A percentile compares a stretch with the other conserved stretches of the same genome.
Conservation (phyloP, 2,329 filamentous ascomycete genomes). For the Aspergillus bombycis region DNA sequence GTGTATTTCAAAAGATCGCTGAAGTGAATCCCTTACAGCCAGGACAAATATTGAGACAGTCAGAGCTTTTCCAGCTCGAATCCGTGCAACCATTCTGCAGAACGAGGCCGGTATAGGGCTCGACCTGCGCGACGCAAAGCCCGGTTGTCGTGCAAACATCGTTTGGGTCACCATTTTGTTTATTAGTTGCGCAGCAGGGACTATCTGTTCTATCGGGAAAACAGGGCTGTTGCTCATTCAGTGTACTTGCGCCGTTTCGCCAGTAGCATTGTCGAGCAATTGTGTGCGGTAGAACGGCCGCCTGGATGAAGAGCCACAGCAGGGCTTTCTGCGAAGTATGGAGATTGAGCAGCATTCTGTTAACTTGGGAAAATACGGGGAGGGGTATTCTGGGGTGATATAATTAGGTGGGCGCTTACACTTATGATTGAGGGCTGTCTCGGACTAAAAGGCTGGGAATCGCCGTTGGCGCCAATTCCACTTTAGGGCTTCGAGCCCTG, state of each 20-base stretch:
- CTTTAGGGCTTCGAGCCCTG: not conserved
- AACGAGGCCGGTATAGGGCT: not conserved
- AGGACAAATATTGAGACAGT: conserved; percentile 1
- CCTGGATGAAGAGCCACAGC: not conserved
- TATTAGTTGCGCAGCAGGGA: not conserved
- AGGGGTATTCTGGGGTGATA: not conserved
- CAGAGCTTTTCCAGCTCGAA: not conserved
- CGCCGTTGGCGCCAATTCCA: not conserved
- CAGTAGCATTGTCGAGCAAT: not conserved
- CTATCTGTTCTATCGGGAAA: not conserved
- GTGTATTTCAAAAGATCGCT: not conserved
- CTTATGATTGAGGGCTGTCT: not conserved
- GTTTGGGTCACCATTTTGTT: not conserved
- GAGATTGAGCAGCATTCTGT: not conserved
- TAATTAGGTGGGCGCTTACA: not conserved
- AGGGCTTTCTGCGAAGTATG: not conserved
- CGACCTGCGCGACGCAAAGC: conserved; percentile 4
- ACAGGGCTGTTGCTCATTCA: conserved; percentile 1
- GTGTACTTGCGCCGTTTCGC: not conserved
- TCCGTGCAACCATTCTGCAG: conserved; percentile 1
- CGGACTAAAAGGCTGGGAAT: not conserved
- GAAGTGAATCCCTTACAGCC: not conserved
- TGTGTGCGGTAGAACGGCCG: not conserved
- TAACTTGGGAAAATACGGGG: not conserved
- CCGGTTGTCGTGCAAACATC: conserved; percentile 1